Conservation (phyloP, 2,329 filamentous ascomycete species). For the Elsinoe australis region DNA sequence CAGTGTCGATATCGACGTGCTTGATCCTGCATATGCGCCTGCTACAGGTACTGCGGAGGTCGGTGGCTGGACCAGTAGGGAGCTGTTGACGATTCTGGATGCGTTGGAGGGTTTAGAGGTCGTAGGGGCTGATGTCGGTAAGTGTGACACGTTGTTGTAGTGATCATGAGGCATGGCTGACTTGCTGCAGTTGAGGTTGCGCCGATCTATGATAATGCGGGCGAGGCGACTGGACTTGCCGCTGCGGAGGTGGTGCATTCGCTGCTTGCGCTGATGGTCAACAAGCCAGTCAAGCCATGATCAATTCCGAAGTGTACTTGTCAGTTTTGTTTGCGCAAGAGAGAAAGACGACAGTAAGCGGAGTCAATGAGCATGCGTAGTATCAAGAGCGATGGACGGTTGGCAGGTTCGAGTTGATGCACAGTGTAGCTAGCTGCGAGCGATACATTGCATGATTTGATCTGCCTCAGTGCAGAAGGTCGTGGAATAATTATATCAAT, state of each 20-base stretch:
- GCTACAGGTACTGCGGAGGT: slow-evolving; percentile 55
- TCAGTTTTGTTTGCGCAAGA: too few relatives aligned
- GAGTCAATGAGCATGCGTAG: too few relatives aligned
- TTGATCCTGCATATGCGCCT: slow-evolving; percentile 50
- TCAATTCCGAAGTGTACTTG: too few relatives aligned
- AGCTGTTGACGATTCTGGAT: slow-evolving; percentile 52
- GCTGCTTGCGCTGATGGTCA: slow-evolving; percentile 43
- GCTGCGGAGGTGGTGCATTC: slow-evolving; percentile 49
- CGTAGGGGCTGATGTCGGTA: slow-evolving; percentile 49
- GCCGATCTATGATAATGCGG: slow-evolving; percentile 54
- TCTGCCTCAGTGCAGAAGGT: too few relatives aligned
- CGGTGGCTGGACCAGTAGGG: slow-evolving; percentile 54
- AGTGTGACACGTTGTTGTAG: not conserved
- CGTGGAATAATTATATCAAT: too few relatives aligned
- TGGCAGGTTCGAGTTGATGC: too few relatives aligned
- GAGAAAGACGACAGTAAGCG: not conserved
- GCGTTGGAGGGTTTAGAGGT: slow-evolving; percentile 52
- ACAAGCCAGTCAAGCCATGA: slow-evolving; percentile 23
- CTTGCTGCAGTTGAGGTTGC: slow-evolving; percentile 46
- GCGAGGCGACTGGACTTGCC: slow-evolving; percentile 50
- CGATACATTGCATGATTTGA: too few relatives aligned
- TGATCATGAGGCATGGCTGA: not conserved
- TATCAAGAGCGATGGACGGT: too few relatives aligned
- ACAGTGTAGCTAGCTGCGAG: too few relatives aligned
- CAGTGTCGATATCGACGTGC: slow-evolving; percentile 50